phyloP scores from a whole-genome alignment of 2,329 filamentous ascomycete species.

The Endoconidiophora polonica region DNA sequence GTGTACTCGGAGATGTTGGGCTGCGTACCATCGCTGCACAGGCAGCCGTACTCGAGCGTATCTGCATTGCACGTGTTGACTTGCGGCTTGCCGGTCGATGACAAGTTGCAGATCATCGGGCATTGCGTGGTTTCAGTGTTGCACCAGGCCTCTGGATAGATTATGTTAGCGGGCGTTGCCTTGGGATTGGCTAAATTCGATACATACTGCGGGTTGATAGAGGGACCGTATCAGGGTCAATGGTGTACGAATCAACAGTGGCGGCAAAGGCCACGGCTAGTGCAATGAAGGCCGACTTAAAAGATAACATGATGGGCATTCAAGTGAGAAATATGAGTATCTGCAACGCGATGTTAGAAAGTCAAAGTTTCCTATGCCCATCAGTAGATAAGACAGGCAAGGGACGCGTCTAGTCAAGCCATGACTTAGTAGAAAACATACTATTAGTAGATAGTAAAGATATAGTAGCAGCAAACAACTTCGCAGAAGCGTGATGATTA shows the following conservation, averaged over 20 bases:
- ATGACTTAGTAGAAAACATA: no score
- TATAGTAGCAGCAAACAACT: no score
- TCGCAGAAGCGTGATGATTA: neutral
- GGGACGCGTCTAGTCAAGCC: no score
- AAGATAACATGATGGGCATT: neutral
- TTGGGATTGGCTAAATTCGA: neutral
- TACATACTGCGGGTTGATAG: conserved; percentile 34
- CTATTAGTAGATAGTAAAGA: no score
- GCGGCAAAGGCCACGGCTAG: conserved; percentile 35
- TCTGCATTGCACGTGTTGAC: conserved; percentile 50
- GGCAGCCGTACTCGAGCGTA: conserved; percentile 50
- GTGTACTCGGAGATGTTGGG: conserved; percentile 66
- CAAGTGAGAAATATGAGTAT: neutral
- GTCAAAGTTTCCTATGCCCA: no score
- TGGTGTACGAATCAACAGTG: conserved; percentile 37
- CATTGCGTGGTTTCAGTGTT: conserved; percentile 43
- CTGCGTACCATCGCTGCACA: conserved; percentile 47
- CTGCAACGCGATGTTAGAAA: neutral
- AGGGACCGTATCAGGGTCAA: conserved; percentile 45
- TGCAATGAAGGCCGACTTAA: conserved; percentile 19
- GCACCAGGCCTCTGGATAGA: conserved; percentile 44
- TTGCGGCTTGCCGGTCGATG: conserved; percentile 30
- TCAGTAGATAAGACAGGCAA: no score
- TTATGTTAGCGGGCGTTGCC: neutral
- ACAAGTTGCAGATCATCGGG: conserved; percentile 55